Conservation (phyloP, 176 grass and related monocot genomes). For the Carex kokanica region DNA sequence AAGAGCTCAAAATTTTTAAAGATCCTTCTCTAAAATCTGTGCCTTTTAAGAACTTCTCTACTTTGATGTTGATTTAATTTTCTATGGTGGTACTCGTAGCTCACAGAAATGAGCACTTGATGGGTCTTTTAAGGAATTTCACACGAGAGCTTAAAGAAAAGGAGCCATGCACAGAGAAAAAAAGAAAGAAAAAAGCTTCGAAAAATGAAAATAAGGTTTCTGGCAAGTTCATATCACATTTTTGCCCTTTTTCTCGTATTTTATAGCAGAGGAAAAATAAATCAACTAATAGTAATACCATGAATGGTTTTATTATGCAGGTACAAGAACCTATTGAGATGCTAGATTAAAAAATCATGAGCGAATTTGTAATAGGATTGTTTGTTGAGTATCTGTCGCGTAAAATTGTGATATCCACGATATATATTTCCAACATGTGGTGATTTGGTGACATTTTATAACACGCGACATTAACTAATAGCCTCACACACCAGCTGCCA, state of each 20-base stretch:
- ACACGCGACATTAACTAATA: background rate
- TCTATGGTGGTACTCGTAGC: slow-evolving; percentile 37
- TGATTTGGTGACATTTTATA: slow-evolving; percentile 15
- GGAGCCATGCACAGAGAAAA: slow-evolving; percentile 52
- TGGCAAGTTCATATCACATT: slow-evolving; percentile 2
- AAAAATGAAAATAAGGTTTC: slow-evolving; percentile 45
- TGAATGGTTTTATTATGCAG: slow-evolving; percentile 13
- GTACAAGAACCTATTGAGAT: background rate
- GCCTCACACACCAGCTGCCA: slow-evolving; percentile 8
- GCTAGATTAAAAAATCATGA: slow-evolving; percentile 13
- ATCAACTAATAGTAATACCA: background rate
- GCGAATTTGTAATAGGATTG: background rate
- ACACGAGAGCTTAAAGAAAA: slow-evolving; percentile 69
- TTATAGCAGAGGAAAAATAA: background rate
- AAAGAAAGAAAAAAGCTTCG: slow-evolving; percentile 55
- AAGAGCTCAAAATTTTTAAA: background rate
- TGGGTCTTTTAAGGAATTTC: slow-evolving; percentile 51
- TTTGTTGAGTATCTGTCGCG: background rate
- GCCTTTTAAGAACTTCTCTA: background rate
- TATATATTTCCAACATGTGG: background rate
- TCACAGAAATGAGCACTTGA: slow-evolving; percentile 78
- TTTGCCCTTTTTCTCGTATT: background rate
- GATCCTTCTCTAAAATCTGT: background rate
- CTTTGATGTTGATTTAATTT: background rate
- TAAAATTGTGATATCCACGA: background rate